Base-by-base conservation (phyloP, 176 grass and related monocot species). In the Musa acuminata region DNA sequence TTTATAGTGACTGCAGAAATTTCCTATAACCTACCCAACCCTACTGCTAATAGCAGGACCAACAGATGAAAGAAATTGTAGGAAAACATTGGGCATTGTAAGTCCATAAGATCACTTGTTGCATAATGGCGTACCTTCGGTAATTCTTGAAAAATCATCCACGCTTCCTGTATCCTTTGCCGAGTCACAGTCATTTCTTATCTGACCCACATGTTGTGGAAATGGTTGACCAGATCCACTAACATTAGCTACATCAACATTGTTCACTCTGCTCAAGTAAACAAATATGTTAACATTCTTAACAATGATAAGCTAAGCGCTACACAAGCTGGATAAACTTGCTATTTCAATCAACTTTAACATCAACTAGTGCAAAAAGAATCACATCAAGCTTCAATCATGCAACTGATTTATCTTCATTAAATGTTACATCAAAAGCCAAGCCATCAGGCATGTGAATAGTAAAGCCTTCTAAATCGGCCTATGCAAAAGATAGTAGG, bases 181-280 rank as follows among this genome's bases (percentile, higher is more conserved):
- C 71, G 64, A 79, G 85, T 83, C 64, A 83, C 67, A 19, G 72
- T 77, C 76, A 80, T 78, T 85, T 78, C 74, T 85, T 64, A 83
- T 69, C 8, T 81, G 87, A 72, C 65, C 49, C 14, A 77, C 78
- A 55, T 87, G 82, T 82, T 76, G 82, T 55, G 72, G 80, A 75
- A 86, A 82, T 72, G 84, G 65, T 52, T 77, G 51, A 71, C 78
- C 73, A 78, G 87, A 75, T 77, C 88, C 87, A 83, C 75, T 80
- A 75, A 87, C 83, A 73, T 79, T 81, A 78, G 82, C 64, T 84
- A 78, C 81, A 76, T 89, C 88, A n/a, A 80, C 17, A 51, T 69
- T 65, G 80, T 78, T 84, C 75, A 74, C 49, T 77, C 95, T 99
- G 88, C 26, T 70, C 78, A 74, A 63, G 79, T 59, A 64, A 80